These are phyloP conservation scores for Cubamyces sp. DNA, from an alignment of 768 basidiomycete species.

Conservation along the genomic window DNA sequence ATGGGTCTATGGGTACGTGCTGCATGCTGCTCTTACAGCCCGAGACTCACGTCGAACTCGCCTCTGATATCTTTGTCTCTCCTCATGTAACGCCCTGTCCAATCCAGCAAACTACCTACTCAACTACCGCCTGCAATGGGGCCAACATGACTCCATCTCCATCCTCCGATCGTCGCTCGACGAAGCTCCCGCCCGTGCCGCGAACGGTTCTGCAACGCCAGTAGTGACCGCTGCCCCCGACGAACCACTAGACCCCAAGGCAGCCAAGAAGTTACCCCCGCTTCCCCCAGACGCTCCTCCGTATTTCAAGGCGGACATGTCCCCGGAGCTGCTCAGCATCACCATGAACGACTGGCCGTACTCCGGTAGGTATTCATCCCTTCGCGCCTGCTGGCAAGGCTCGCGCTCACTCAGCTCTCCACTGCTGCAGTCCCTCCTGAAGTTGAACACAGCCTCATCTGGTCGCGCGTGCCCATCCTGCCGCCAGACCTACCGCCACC, in stretches of 20 bases:
- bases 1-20: slow-evolving; percentile 68
- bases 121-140: slow-evolving; percentile 75
- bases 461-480: slow-evolving; percentile 76
- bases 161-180: slow-evolving; percentile 61
- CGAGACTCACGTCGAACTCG: neutral
- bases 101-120: slow-evolving; percentile 69
- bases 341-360: slow-evolving; percentile 91
- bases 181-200: slow-evolving; percentile 12
- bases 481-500: slow-evolving; percentile 56
- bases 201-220: neutral
- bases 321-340: slow-evolving; percentile 63
- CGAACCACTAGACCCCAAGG: neutral
- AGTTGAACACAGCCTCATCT: slow-evolving; percentile 76
- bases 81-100: too few relatives aligned
- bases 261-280: slow-evolving; percentile 29
- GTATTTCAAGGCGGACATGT: slow-evolving; percentile 70
- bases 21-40: neutral
- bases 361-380: slow-evolving; percentile 52
- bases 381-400: neutral
- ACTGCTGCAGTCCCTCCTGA: slow-evolving; percentile 58
- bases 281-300: slow-evolving; percentile 45
- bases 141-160: slow-evolving; percentile 64
- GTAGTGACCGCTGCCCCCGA: neutral
- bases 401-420: neutral
- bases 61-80: neutral